Base-by-base conservation (phyloP, 306 rosid genomes). In the Vachellia collinsii region DNA sequence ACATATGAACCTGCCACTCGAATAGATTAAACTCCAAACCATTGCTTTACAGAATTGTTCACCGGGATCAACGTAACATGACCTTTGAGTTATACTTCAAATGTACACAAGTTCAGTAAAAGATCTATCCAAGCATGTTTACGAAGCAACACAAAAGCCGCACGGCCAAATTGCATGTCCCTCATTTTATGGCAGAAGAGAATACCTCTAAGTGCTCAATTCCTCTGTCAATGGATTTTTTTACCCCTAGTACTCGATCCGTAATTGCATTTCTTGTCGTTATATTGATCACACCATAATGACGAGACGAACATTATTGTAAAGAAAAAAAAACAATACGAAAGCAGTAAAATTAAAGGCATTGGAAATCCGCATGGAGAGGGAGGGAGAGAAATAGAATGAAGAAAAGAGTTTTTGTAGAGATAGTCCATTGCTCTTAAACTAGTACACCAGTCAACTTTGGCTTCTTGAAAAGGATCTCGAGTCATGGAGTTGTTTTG, bases 1-100 rank as follows among this genome's bases (percentile, higher is more conserved):
- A 89, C 96, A 89, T 82, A 74, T 93, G 97, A 51, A 93, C 94
- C 97, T 92, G 83, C 74, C 84, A 81, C 7, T 11, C 78, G 50
- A 63, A 43, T 65, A 65, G 74, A n/a, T n/a, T n/a, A 56, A 61
- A 25, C 38, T 61, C 12, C 13, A 23, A 61, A 23, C 16, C 51
- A 11, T 46, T 46, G 51, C 4, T 20, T 67, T n/a, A 37, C 43
- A 6, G 19, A 50, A 19, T 19, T n/a, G 61, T 50, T n/a, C n/a
- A n/a, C n/a, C n/a, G n/a, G n/a, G n/a, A n/a, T n/a, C n/a, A n/a
- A n/a, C n/a, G n/a, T n/a, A n/a, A n/a, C n/a, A n/a, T n/a, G n/a
- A n/a, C n/a, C n/a, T n/a, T n/a, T 11, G 14, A 50, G 20, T 50
- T 76, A 34, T 72, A 83, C 62, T 86, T 23, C 75, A 73, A 13